A percentile compares a stretch with the other conserved stretches of the same genome.
Evolutionary conservation across 202 grass and related monocot species (phyloP).

Genomic region (Zizania palustris): DNA sequence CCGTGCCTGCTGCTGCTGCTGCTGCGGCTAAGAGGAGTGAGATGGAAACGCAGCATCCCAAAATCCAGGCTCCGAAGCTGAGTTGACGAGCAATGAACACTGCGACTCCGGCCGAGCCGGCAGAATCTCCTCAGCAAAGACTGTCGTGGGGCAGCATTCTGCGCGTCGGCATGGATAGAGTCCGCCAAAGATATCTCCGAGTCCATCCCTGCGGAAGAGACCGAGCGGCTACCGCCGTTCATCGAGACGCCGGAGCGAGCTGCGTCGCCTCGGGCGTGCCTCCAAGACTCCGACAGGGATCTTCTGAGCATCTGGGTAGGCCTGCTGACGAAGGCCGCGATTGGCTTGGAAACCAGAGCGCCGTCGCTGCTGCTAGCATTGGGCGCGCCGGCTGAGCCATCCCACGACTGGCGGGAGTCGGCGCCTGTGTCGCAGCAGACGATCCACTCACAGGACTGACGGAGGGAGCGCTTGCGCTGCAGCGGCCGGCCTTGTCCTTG

Average conservation of each 20-base stretch:
- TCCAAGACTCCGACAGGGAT: slow-evolving; percentile 61
- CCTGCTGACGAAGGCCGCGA: slow-evolving; percentile 49
- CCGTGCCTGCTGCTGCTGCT: slow-evolving; percentile 51
- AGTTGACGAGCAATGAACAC: slow-evolving; percentile 61
- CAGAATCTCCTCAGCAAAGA: slow-evolving; percentile 47
- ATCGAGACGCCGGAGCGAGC: background rate
- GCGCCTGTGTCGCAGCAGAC: slow-evolving; percentile 48
- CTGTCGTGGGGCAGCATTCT: slow-evolving; percentile 20
- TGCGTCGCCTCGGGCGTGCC: slow-evolving; percentile 15
- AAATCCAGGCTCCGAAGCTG: slow-evolving; percentile 30
- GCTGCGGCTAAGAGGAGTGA: slow-evolving; percentile 57
- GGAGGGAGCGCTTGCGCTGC: slow-evolving; percentile 57
- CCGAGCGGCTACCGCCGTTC: slow-evolving; percentile 34
- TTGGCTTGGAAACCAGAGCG: slow-evolving; percentile 32
- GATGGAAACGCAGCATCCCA: slow-evolving; percentile 42
- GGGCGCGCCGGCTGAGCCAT: slow-evolving; percentile 33
- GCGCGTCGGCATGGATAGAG: slow-evolving; percentile 34
- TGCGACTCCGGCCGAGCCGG: slow-evolving; percentile 61
- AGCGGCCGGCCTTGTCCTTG: slow-evolving; percentile 4
- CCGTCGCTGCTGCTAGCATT: background rate
- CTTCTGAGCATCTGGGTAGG: slow-evolving; percentile 49
- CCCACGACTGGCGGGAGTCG: slow-evolving; percentile 65
- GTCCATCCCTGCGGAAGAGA: slow-evolving; percentile 41
- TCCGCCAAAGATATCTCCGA: slow-evolving; percentile 36
- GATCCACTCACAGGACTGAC: slow-evolving; percentile 71